Evolutionary conservation across 1,284 basidiomycete species (phyloP), one percentile per base, ranked within the genome.

Genomic region (Irpex lacteus): DNA sequence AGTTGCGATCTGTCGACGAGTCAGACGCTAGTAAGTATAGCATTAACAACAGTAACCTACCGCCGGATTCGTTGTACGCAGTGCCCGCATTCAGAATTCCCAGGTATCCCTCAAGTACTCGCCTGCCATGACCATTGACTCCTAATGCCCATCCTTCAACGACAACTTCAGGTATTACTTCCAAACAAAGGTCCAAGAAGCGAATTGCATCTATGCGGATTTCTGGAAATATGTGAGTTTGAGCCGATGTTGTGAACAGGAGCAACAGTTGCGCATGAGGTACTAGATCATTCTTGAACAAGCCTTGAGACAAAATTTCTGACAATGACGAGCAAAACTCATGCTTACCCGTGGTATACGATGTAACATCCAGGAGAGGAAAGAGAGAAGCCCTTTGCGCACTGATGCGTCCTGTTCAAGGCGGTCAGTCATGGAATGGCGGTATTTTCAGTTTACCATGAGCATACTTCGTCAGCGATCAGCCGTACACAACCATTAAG

Each of bases 161-260:
- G 13, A 96, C 85, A 7, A 83, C 78, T 13, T 82, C 80, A 1
- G 95, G 94, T 2, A 92, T 85, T 59, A 83, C 74, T 40, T 91
- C 88, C 2, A 98, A 82, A 40, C 96, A 83, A 13, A 98, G 75
- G 71, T 94, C 86, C 59, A 99, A 77, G 67, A 96, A 86, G 32
- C 88, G 87, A 66, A 97, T 83, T 0, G 95, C 95, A 73, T 98
- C 97, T 54, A 98, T 83, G 7, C 95, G 85, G 64, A 98, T 93
- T 70, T 96, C 94, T 7, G 95, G 95, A 74, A 96, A 97, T 63
- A 99, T 98, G 71, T 98, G 92, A 0, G 94, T 96, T 74, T 98
- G 90, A 0, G 95, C 95, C 3, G 96, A 97, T 1, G 94, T 89
- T 0, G 90, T 88, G 75, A 95, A 98, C 11, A 98, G 85, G 15